A percentile compares a stretch with the other conserved stretches of the same genome.
Evolutionary conservation across 768 basidiomycete genomes (phyloP).

Genomic region (Pleurotus pulmonarius): DNA sequence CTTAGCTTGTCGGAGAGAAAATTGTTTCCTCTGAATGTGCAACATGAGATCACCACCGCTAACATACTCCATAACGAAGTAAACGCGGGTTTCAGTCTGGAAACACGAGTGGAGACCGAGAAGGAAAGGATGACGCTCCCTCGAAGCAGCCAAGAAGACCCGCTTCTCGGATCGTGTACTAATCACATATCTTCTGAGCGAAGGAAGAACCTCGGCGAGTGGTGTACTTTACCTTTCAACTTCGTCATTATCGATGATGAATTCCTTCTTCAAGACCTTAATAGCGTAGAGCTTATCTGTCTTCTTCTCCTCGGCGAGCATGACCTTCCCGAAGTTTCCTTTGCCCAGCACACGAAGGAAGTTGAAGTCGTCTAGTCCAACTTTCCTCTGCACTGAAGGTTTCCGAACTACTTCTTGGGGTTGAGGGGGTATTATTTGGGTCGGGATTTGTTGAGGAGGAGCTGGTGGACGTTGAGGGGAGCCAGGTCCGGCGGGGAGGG

Average conservation of each 20-base stretch:
- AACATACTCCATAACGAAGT: conserved; percentile 99
- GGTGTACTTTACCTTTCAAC: conserved; percentile 78
- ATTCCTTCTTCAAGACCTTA: conserved; percentile 99
- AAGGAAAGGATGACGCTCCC: conserved; percentile 95
- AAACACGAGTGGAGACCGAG: conserved; percentile 98
- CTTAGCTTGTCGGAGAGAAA: conserved; percentile 97
- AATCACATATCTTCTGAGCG: conserved; percentile 10
- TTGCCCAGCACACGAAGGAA: conserved; percentile 98
- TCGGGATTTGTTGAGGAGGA: conserved; percentile 26
- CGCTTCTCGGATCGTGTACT: conserved; percentile 99
- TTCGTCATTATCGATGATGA: conserved; percentile 99
- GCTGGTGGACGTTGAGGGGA: conserved; percentile 18
- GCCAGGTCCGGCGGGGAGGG: not conserved
- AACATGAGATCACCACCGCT: conserved; percentile 99
- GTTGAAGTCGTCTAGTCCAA: conserved; percentile 98
- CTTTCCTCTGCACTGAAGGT: conserved; percentile 67
- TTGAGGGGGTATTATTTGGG: conserved; percentile 29
- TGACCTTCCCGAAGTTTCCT: conserved; percentile 99
- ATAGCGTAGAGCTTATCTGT: conserved; percentile 90
- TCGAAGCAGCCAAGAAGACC: conserved; percentile 95
- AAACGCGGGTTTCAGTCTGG: conserved; percentile 98
- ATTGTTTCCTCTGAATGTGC: conserved; percentile 98
- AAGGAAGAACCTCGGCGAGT: not conserved
- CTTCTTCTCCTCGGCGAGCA: conserved; percentile 98
- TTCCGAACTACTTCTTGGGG: conserved; percentile 37